These are phyloP conservation scores for Fusarium stilboides DNA, from an alignment of 2,329 filamentous ascomycete species.

Conservation along the genomic window DNA sequence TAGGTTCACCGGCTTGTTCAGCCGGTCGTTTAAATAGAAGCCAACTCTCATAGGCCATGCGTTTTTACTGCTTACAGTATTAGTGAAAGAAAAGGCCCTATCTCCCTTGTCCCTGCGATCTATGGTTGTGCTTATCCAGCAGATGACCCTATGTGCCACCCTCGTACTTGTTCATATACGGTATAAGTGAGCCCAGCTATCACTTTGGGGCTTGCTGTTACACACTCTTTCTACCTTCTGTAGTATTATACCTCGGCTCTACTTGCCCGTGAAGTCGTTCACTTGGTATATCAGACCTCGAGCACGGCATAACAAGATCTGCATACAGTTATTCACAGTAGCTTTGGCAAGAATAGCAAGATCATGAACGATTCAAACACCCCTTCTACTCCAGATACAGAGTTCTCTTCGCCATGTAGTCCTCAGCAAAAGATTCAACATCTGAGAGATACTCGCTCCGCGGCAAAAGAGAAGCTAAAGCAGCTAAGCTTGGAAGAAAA, in stretches of 20 bases:
- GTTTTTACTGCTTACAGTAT: conserved; percentile 10
- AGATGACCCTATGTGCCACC: conserved; percentile 33
- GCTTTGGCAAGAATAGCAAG: background rate
- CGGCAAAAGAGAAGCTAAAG: conserved; percentile 65
- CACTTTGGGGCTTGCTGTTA: conserved; percentile 3
- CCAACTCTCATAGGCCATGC: conserved; percentile 17
- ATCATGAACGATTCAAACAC: conserved; percentile 47
- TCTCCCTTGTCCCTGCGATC: conserved; percentile 40
- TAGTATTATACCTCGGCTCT: conserved; percentile 14
- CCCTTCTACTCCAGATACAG: conserved; percentile 64
- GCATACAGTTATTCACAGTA: background rate
- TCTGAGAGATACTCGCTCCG: conserved; percentile 58
- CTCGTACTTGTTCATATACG: conserved; percentile 14
- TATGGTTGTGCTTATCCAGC: conserved; percentile 9
- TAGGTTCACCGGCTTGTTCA: conserved; percentile 20
- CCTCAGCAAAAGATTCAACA: conserved; percentile 56
- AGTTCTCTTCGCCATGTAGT: conserved; percentile 64
- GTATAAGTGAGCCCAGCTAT: conserved; percentile 27
- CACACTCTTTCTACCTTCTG: conserved; percentile 5
- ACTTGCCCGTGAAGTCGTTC: conserved; percentile 11
- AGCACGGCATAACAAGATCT: conserved; percentile 5
- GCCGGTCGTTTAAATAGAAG: conserved; percentile 29
- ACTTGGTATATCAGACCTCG: conserved; percentile 8
- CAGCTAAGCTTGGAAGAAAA: conserved; percentile 72
- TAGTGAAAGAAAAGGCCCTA: conserved; percentile 17